These are phyloP conservation scores for Microdochium trichocladiopsis DNA, from an alignment of 2,329 filamentous ascomycete species.

Conservation along the genomic window DNA sequence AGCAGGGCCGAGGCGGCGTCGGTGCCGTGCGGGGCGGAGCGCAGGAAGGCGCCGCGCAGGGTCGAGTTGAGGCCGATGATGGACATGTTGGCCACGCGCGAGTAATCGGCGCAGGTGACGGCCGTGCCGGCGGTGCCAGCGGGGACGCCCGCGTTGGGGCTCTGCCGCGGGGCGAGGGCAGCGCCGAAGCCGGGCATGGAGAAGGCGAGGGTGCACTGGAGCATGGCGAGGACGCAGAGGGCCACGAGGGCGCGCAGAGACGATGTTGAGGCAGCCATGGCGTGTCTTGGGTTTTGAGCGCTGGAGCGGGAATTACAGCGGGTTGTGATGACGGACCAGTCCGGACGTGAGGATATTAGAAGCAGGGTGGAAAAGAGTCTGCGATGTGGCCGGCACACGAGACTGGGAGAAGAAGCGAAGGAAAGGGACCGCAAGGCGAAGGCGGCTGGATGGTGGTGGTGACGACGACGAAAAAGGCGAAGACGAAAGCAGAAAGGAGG, in stretches of 20 bases:
- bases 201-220: neutral
- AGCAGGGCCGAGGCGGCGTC: conserved; percentile 29
- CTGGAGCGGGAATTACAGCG: neutral
- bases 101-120: conserved; percentile 31
- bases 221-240: neutral
- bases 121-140: neutral
- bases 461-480: neutral
- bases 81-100: conserved; percentile 36
- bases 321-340: neutral
- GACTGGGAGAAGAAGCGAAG: neutral
- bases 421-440: neutral
- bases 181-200: neutral
- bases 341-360: neutral
- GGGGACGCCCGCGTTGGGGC: conserved; percentile 8
- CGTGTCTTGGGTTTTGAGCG: neutral
- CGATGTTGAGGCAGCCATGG: neutral
- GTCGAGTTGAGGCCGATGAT: conserved; percentile 35
- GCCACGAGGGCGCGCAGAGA: neutral
- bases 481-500: neutral
- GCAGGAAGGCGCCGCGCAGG: conserved; percentile 36
- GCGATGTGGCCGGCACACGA: neutral
- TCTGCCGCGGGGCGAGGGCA: neutral
- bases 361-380: neutral
- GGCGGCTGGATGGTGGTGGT: neutral
- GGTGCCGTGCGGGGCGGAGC: conserved; percentile 33